phyloP scores from a whole-genome alignment of 2,329 filamentous ascomycete genomes.

The Ascocoryne sarcoides region DNA sequence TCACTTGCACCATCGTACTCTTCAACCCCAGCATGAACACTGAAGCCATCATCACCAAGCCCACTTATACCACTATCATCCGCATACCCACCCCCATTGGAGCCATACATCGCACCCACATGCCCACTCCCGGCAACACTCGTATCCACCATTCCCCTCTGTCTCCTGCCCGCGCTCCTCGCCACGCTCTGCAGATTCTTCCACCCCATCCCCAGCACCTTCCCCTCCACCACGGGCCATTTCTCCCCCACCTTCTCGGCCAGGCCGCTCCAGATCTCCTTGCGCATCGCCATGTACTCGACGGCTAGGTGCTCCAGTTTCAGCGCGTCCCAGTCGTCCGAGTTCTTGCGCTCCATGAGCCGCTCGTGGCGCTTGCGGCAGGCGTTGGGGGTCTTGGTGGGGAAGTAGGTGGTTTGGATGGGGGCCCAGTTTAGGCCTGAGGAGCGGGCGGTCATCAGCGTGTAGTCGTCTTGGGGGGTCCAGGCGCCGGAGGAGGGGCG shows the following conservation, averaged over 20 bases:
- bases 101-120: too few species aligned
- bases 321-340: constrained; percentile 63
- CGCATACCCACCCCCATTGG: too few species aligned
- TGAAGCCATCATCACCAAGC: too few species aligned
- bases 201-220: too few species aligned
- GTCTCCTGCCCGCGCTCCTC: too few species aligned
- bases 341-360: constrained; percentile 58
- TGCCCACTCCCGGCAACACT: too few species aligned
- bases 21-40: too few species aligned
- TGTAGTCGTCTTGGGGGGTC: constrained; percentile 66
- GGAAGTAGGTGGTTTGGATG: constrained; percentile 70
- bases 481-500: constrained; percentile 59
- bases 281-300: constrained; percentile 71
- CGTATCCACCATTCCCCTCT: too few species aligned
- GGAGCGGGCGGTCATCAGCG: constrained; percentile 61
- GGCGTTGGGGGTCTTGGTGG: constrained; percentile 58
- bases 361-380: constrained; percentile 86
- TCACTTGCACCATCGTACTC: too few species aligned
- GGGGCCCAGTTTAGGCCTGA: constrained; percentile 76
- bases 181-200: too few species aligned
- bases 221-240: constrained; percentile 62
- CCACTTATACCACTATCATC: too few species aligned
- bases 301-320: constrained; percentile 67
- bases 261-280: constrained; percentile 73
- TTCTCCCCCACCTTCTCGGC: constrained; percentile 71